phyloP scores from a whole-genome alignment of 306 rosid species.

The Betula pendula region DNA sequence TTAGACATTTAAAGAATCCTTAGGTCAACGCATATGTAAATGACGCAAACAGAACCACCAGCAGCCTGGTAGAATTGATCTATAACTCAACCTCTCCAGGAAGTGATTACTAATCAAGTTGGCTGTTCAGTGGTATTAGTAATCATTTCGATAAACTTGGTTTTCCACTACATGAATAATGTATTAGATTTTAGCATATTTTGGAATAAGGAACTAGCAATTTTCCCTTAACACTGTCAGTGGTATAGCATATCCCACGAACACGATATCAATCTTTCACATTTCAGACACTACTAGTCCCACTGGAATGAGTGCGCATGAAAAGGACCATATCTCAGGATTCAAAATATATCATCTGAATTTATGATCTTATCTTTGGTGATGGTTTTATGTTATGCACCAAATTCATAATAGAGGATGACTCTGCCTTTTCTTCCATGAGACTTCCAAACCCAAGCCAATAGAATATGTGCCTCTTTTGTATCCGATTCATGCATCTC shows the following conservation, averaged over 20 bases:
- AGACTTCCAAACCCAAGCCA: neutral
- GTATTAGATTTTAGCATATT: neutral
- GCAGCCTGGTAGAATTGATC: neutral
- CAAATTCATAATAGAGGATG: neutral
- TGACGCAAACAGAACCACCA: neutral
- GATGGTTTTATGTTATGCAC: neutral
- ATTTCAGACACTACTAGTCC: neutral
- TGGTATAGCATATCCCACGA: neutral
- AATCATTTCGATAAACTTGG: neutral
- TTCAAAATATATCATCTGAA: neutral
- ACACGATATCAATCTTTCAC: neutral
- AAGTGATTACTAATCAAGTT: neutral
- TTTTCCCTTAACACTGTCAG: neutral
- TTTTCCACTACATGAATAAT: neutral
- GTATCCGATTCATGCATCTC: constrained; percentile 2
- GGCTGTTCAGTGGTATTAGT: neutral
- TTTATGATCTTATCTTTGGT: neutral
- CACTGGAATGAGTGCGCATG: neutral
- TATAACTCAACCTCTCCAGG: neutral
- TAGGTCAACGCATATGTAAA: too few species aligned
- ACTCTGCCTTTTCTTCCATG: neutral
- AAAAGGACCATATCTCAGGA: neutral
- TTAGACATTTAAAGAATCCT: neutral
- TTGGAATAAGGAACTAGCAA: neutral
- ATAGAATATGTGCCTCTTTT: neutral